Conservation (phyloP, 169 alveolate genomes). For the Amoebophrya sp. region DNA sequence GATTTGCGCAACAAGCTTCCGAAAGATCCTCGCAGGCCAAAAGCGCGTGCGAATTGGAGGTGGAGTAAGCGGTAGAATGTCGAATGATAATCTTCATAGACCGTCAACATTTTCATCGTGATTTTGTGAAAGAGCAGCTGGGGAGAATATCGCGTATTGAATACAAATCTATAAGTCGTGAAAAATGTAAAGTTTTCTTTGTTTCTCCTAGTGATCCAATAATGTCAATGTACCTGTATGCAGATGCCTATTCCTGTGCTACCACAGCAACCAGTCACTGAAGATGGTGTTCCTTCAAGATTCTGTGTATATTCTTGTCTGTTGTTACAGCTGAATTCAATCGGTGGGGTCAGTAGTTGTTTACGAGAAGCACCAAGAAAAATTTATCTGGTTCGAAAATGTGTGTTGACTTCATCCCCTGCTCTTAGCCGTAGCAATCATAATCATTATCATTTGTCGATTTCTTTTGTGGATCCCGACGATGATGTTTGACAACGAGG, state of each 20-base stretch:
- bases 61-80: constrained; percentile 63
- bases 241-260: neutral
- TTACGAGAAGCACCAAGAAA: too few species aligned
- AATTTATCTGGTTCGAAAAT: too few species aligned
- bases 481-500: too few species aligned
- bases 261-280: neutral
- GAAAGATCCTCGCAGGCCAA: constrained; percentile 65
- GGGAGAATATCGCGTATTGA: too few species aligned
- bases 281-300: neutral
- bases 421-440: too few species aligned
- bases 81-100: too few species aligned
- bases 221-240: neutral
- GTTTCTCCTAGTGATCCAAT: neutral
- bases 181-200: neutral
- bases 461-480: too few species aligned
- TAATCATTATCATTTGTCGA: too few species aligned
- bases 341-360: too few species aligned
- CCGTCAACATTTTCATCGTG: neutral
- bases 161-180: too few species aligned
- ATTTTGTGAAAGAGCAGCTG: neutral
- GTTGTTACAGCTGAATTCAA: too few species aligned
- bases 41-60: constrained; percentile 62
- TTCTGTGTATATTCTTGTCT: neutral
- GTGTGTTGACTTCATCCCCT: too few species aligned
- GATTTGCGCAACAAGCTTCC: constrained; percentile 65